Percentiles rank a stretch among this genome's conserved stretches.
These are phyloP conservation scores for Xanthoparmelia taractica DNA, from an alignment of 495 filamentous ascomycete species.

Conservation along the genomic window DNA sequence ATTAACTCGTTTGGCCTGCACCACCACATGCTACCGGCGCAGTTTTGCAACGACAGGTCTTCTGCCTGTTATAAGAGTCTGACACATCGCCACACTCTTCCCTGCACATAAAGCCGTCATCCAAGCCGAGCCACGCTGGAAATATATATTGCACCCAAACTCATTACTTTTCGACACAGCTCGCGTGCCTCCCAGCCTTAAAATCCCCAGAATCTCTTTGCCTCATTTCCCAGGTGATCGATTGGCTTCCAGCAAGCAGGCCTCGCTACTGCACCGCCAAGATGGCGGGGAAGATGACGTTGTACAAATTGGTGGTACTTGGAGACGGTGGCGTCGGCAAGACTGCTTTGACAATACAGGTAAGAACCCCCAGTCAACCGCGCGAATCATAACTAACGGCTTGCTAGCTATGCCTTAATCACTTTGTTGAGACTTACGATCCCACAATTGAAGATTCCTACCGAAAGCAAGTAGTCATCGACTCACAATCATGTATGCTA, in stretches of 20 bases:
- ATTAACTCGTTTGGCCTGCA: conserved; percentile 10
- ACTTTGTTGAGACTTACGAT: conserved; percentile 86
- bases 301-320: conserved; percentile 98
- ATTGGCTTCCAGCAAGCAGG: conserved; percentile 10
- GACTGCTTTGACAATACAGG: conserved; percentile 95
- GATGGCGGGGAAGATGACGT: conserved; percentile 81
- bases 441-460: conserved; percentile 97
- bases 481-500: conserved; percentile 93
- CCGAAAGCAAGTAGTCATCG: conserved; percentile 96
- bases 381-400: conserved; percentile 16
- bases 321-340: conserved; percentile 92
- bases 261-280: conserved; percentile 17
- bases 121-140: background rate
- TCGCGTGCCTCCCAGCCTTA: background rate
- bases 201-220: background rate
- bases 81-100: background rate
- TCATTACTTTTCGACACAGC: background rate
- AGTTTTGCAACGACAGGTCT: background rate
- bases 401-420: conserved; percentile 61
- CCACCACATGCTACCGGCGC: background rate
- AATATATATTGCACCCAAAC: background rate
- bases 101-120: background rate
- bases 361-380: conserved; percentile 38
- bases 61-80: conserved; percentile 1
- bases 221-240: background rate